Percentiles rank a stretch among this genome's conserved stretches.
These are phyloP conservation scores for Canna indica DNA, from an alignment of 176 grass and related monocot genomes.

Conservation along the genomic window DNA sequence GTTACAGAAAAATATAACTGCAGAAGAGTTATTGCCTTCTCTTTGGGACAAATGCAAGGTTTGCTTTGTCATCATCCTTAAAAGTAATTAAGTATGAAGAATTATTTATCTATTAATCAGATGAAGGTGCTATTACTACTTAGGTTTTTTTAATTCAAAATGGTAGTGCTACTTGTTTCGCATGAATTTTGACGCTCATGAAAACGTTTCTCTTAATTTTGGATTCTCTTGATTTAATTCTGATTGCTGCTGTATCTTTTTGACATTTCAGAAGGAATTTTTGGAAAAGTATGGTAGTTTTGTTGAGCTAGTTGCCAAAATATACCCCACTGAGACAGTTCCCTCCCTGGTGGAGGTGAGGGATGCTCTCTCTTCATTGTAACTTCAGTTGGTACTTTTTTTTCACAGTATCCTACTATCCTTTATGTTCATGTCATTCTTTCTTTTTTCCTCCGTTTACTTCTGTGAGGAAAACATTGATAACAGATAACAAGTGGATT, in stretches of 20 bases:
- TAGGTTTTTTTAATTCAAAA: too few species aligned
- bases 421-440: too few species aligned
- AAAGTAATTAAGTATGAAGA: neutral
- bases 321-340: slow-evolving; percentile 81
- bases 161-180: too few species aligned
- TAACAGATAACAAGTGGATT: too few species aligned
- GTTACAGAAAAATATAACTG: slow-evolving; percentile 93
- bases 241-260: neutral
- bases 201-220: too few species aligned
- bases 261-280: slow-evolving; percentile 79
- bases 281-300: slow-evolving; percentile 85
- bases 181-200: too few species aligned
- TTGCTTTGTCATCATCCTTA: neutral
- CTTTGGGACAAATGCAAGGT: slow-evolving; percentile 99
- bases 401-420: too few species aligned
- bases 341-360: slow-evolving; percentile 55
- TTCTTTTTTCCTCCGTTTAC: too few species aligned
- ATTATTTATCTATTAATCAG: neutral
- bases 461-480: too few species aligned
- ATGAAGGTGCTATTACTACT: too few species aligned
- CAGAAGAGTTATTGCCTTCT: slow-evolving; percentile 73
- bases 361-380: slow-evolving; percentile 29
- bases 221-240: neutral
- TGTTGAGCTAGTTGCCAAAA: slow-evolving; percentile 60
- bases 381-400: too few species aligned